These are phyloP conservation scores for Hirsutella minnesotensis DNA, from an alignment of 2,329 filamentous ascomycete species.

Conservation along the genomic window DNA sequence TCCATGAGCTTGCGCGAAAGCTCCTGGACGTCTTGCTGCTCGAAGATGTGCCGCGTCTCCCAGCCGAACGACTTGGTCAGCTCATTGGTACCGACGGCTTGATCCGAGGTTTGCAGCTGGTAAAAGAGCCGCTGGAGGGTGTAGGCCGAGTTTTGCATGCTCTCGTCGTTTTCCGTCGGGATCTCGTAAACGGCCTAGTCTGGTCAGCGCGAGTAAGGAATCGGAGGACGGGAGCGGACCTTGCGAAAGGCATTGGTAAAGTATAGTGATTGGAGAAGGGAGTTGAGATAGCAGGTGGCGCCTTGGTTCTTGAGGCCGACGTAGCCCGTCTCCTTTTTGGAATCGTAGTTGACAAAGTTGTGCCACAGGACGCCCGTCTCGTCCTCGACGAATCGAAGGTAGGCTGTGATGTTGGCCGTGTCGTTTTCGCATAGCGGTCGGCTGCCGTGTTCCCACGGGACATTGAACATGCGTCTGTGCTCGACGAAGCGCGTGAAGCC, in stretches of 20 bases:
- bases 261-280: constrained; percentile 71
- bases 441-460: constrained; percentile 56
- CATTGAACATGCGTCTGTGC: constrained; percentile 70
- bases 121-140: constrained; percentile 91
- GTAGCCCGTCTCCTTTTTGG: constrained; percentile 97
- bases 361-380: constrained; percentile 86
- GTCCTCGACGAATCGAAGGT: constrained; percentile 71
- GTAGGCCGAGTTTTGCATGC: constrained; percentile 79
- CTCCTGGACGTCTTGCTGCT: constrained; percentile 97
- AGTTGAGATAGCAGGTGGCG: constrained; percentile 82
- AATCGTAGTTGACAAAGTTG: constrained; percentile 90
- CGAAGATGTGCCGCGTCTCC: constrained; percentile 96
- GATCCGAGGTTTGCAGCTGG: constrained; percentile 74
- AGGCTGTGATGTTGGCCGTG: constrained; percentile 68
- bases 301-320: constrained; percentile 96
- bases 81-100: constrained; percentile 80
- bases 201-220: constrained; percentile 1
- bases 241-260: constrained; percentile 92
- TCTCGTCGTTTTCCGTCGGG: constrained; percentile 75
- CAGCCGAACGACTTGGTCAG: constrained; percentile 95
- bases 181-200: constrained; percentile 90
- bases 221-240: constrained; percentile 31
- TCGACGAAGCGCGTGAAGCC: constrained; percentile 96
- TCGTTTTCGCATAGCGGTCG: constrained; percentile 71
- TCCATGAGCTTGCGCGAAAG: constrained; percentile 96